Percentiles rank a stretch among this genome's conserved stretches.
phyloP scores from a whole-genome alignment of 495 filamentous ascomycete genomes.

The Aspergillus saccharolyticus region DNA sequence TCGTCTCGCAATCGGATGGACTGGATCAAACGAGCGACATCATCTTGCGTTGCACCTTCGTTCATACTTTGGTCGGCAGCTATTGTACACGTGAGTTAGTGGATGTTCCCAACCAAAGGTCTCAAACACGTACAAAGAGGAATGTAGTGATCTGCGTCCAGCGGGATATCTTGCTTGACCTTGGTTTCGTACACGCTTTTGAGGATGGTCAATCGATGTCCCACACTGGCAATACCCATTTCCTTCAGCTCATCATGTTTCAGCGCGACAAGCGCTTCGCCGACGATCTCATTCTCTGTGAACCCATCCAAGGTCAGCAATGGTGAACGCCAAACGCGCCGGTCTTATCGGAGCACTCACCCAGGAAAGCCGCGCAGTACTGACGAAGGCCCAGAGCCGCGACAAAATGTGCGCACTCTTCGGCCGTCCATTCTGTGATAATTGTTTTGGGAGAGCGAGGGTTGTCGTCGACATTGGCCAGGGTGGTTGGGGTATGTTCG shows the following conservation, averaged over 20 bases:
- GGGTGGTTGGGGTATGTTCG: slow-evolving; percentile 85
- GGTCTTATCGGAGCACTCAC: slow-evolving; percentile 41
- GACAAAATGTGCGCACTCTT: slow-evolving; percentile 85
- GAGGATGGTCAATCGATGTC: slow-evolving; percentile 88
- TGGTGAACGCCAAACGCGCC: neutral
- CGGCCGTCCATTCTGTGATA: slow-evolving; percentile 83
- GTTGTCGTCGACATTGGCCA: slow-evolving; percentile 62
- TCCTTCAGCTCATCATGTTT: slow-evolving; percentile 91
- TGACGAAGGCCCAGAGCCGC: slow-evolving; percentile 72
- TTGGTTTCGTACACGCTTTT: slow-evolving; percentile 95
- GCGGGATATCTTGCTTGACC: slow-evolving; percentile 80
- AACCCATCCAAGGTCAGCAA: slow-evolving; percentile 5
- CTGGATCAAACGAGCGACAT: slow-evolving; percentile 82
- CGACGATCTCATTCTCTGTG: slow-evolving; percentile 87
- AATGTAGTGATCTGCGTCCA: slow-evolving; percentile 90
- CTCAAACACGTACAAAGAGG: slow-evolving; percentile 74
- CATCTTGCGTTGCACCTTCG: slow-evolving; percentile 81
- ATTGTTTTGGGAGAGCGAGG: slow-evolving; percentile 68
- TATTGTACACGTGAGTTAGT: slow-evolving; percentile 29
- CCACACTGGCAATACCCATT: slow-evolving; percentile 87
- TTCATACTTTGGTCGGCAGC: slow-evolving; percentile 87
- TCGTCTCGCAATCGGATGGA: slow-evolving; percentile 84
- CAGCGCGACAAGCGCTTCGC: slow-evolving; percentile 82
- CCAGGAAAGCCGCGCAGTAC: slow-evolving; percentile 76
- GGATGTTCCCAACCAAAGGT: too few relatives aligned